Evolutionary conservation across 2,329 filamentous ascomycete genomes (phyloP), one percentile per base, ranked within the genome.

Genomic region (Stemphylium lycopersici): DNA sequence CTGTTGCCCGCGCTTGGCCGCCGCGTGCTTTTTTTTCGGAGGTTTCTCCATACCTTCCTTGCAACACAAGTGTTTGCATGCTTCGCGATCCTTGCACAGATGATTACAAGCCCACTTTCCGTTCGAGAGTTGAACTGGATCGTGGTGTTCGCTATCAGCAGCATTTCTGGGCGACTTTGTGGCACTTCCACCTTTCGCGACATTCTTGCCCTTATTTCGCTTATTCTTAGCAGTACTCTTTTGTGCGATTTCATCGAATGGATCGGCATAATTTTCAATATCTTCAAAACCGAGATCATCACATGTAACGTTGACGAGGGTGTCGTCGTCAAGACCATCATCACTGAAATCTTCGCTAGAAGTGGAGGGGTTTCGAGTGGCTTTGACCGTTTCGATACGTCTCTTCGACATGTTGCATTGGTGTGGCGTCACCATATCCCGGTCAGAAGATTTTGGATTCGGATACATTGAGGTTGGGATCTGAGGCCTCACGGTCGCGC

Each of bases 101-200:
- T 93, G 90, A 53, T 88, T 88, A 74, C 90, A 93, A 32, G 82
- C 81, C 85, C 87, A 93, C 66, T 83, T 90, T 0, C 89, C 90
- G 66, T 90, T 93, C 0, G 79, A 73, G 56, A 92, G 81, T 62
- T 80, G 81, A 1, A 76, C 69, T 4, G 85, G 81, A 41, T 81
- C 75, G 31, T 62, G 58, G 22, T 55, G 40, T 39, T 55, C 26
- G 29, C 55, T 48, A 32, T 55, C 56, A 40, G 40, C 15, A 55
- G 20, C 12, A 59, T 51, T 45, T 32, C 45, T 46, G 38, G 24
- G 8, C 18, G 18, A 31, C 11, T 3, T 22, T 37, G 15, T 16
- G 7, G 18, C 6, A 12, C 11, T 42, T 22, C 29, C 16, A 6
- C 18, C 20, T 39, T 58, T 61, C 2, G 33, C 26, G 6, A 6